Conservation (phyloP, 306 rosid genomes). For the Pterocarpus santalinus region DNA sequence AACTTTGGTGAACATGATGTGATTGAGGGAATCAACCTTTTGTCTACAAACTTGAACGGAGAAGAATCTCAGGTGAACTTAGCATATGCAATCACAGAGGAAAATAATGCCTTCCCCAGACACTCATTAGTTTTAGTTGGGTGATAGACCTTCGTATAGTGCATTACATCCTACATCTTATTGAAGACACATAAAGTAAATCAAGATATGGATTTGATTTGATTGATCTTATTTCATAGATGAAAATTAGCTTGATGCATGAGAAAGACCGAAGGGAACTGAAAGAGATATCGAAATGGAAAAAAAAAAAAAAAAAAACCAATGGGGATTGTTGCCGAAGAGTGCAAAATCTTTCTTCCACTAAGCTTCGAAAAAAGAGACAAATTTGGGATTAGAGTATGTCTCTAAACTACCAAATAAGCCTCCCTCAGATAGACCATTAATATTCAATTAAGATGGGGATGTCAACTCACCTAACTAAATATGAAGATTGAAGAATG, state of each 20-base stretch:
- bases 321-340: background rate
- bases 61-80: background rate
- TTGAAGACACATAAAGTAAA: background rate
- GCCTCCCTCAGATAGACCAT: constrained; percentile 58
- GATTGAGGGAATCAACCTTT: constrained; percentile 5
- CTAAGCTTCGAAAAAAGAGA: constrained; percentile 29
- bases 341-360: background rate
- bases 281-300: background rate
- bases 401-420: constrained; percentile 46
- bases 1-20: background rate
- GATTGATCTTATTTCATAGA: background rate
- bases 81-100: background rate
- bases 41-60: background rate
- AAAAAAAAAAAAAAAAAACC: background rate
- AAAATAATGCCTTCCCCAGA: background rate
- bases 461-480: constrained; percentile 30
- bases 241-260: background rate
- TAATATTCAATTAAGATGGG: background rate
- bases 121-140: background rate
- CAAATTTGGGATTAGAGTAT: constrained; percentile 32
- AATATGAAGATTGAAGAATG: background rate
- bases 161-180: background rate
- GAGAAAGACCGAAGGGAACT: background rate
- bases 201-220: background rate
- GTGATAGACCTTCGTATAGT: background rate